Evolutionary conservation across 176 grass and related monocot species (phyloP).

Genomic region (Hsuehochloa calcarea): DNA sequence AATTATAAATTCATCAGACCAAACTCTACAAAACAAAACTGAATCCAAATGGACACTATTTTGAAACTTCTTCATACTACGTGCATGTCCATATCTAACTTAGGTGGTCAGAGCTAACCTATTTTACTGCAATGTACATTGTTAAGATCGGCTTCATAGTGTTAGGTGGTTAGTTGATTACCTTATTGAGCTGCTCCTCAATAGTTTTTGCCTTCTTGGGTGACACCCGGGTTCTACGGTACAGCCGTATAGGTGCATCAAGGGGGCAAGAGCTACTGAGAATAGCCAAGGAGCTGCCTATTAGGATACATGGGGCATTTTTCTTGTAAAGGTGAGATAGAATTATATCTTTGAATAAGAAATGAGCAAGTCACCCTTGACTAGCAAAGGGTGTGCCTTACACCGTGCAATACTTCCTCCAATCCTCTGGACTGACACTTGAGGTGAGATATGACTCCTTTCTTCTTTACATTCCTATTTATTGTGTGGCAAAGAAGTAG

Average conservation of each 20-base stretch:
- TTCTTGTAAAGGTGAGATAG: background rate
- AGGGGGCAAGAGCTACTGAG: background rate
- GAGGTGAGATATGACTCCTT: background rate
- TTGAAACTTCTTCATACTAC: background rate
- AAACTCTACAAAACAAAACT: background rate
- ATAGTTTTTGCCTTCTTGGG: background rate
- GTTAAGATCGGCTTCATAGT: background rate
- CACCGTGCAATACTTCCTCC: background rate
- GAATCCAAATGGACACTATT: background rate
- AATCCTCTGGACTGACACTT: background rate
- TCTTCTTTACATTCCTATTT: background rate
- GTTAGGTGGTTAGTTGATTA: background rate
- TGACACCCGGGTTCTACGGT: background rate
- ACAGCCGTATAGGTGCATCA: background rate
- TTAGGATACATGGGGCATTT: background rate
- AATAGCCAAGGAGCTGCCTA: background rate
- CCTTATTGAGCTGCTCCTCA: background rate
- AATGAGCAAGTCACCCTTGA: background rate
- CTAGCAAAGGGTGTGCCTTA: slow-evolving; percentile 5
- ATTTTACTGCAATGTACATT: background rate
- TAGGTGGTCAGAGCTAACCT: background rate
- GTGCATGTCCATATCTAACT: background rate
- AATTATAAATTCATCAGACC: background rate
- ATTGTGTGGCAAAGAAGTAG: background rate
- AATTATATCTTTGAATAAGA: background rate